phyloP scores from a whole-genome alignment of 805 yeast genomes.

The Barnettozyma sucrosica region DNA sequence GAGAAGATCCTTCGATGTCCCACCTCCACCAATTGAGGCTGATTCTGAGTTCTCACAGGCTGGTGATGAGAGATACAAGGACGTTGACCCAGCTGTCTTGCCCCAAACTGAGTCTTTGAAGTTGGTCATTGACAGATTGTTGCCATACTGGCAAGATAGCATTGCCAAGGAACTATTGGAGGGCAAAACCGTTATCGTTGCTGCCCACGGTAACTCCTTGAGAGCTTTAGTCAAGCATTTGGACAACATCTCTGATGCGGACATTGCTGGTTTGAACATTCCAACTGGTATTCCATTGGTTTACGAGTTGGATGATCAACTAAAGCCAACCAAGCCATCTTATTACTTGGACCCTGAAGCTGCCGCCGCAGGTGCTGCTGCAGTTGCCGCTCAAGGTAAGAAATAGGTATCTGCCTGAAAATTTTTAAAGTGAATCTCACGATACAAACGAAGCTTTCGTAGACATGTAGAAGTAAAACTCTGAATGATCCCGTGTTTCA shows the following conservation, averaged over 20 bases:
- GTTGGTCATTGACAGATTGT: conserved; percentile 90
- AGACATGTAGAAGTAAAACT: too few species aligned
- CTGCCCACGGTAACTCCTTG: conserved; percentile 98
- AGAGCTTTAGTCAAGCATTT: conserved; percentile 95
- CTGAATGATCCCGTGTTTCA: too few species aligned
- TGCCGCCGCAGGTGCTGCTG: conserved; percentile 99
- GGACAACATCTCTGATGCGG: conserved; percentile 87
- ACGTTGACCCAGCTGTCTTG: conserved; percentile 77
- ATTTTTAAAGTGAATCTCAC: too few species aligned
- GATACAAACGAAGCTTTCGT: neutral
- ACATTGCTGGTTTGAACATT: conserved; percentile 90
- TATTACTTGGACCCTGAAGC: conserved; percentile 99
- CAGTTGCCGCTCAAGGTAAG: conserved; percentile 96
- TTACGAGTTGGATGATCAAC: conserved; percentile 82
- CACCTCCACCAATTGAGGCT: conserved; percentile 85
- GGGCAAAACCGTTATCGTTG: conserved; percentile 87
- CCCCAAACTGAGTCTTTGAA: conserved; percentile 94
- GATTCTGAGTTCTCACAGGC: conserved; percentile 77
- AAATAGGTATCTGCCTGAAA: conserved; percentile 28
- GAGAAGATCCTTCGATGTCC: conserved; percentile 96
- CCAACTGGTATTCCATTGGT: conserved; percentile 99
- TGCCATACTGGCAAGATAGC: conserved; percentile 95
- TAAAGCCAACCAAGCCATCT: conserved; percentile 87
- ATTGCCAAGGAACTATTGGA: conserved; percentile 77
- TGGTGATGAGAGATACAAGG: conserved; percentile 79